Conservation (phyloP, 2,329 filamentous ascomycete genomes). For the Epichloe scottii region DNA sequence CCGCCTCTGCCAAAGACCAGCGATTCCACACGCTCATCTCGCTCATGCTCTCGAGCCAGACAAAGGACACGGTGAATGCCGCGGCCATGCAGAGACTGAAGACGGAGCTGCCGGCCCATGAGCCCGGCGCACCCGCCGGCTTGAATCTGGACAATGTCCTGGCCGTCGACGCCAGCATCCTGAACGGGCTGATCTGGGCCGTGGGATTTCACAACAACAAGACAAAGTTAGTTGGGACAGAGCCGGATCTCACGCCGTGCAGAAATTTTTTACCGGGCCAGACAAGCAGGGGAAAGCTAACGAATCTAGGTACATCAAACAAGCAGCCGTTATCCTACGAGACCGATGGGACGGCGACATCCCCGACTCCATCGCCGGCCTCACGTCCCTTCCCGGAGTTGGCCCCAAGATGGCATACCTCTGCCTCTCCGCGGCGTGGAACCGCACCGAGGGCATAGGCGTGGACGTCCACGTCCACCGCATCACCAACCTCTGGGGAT, state of each 20-base stretch:
- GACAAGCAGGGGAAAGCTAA: background rate
- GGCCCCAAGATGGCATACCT: conserved; percentile 94
- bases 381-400: conserved; percentile 71
- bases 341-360: conserved; percentile 66
- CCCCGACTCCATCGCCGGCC: conserved; percentile 61
- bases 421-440: conserved; percentile 63
- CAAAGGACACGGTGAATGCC: conserved; percentile 83
- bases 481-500: conserved; percentile 89
- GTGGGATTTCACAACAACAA: conserved; percentile 96
- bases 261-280: background rate
- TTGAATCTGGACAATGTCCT: conserved; percentile 70
- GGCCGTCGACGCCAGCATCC: conserved; percentile 48
- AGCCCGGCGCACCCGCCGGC: conserved; percentile 31
- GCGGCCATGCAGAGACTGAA: conserved; percentile 71
- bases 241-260: background rate
- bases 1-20: conserved; percentile 40
- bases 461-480: conserved; percentile 93
- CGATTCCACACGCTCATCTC: conserved; percentile 79
- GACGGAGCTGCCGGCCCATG: conserved; percentile 50
- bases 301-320: conserved; percentile 48
- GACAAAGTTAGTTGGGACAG: conserved; percentile 40
- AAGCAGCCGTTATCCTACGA: conserved; percentile 57
- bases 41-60: conserved; percentile 85
- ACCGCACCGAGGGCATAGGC: conserved; percentile 61
- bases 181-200: conserved; percentile 65